Percentiles rank a stretch among this genome's conserved stretches.
Evolutionary conservation across 2,329 filamentous ascomycete genomes (phyloP).

Genomic region (Colletotrichum sp.): DNA sequence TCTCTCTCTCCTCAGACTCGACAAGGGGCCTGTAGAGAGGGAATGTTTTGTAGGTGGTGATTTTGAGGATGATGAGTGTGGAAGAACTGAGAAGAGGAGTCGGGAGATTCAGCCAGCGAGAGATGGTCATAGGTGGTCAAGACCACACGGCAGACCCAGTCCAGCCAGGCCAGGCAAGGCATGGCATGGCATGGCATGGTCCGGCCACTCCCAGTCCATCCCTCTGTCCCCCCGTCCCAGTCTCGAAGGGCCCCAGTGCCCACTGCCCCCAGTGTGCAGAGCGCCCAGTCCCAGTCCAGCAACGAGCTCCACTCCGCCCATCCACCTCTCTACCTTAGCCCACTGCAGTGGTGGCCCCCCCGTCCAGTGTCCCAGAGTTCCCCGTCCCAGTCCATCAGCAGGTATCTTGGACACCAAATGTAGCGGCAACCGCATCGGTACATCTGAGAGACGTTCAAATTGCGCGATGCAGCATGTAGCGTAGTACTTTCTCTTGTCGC

Average conservation of each 20-base stretch:
- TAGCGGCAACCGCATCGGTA: background rate
- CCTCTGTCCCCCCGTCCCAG: conserved; percentile 1
- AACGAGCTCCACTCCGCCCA: background rate
- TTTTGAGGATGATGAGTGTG: conserved; percentile 7
- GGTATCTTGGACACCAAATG: background rate
- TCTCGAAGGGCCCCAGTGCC: background rate
- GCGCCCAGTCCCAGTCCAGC: background rate
- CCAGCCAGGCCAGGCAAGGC: conserved; percentile 15
- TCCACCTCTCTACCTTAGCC: background rate
- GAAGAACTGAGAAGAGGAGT: conserved; percentile 22
- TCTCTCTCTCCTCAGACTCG: conserved; percentile 23
- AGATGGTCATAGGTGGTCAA: conserved; percentile 19
- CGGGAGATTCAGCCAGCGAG: conserved; percentile 8
- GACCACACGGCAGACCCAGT: conserved; percentile 14
- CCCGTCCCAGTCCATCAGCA: background rate
- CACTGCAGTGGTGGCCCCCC: background rate
- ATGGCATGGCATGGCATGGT: conserved; percentile 17
- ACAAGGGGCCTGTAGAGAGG: conserved; percentile 18
- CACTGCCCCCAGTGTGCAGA: background rate
- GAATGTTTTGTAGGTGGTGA: conserved; percentile 1
- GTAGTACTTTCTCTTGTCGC: background rate
- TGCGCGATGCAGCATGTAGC: background rate
- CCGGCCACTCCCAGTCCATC: conserved; percentile 16
- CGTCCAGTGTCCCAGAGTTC: conserved; percentile 7
- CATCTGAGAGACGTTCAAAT: background rate